Conservation (phyloP, 257 asterid genomes). For the Rhazya stricta region DNA sequence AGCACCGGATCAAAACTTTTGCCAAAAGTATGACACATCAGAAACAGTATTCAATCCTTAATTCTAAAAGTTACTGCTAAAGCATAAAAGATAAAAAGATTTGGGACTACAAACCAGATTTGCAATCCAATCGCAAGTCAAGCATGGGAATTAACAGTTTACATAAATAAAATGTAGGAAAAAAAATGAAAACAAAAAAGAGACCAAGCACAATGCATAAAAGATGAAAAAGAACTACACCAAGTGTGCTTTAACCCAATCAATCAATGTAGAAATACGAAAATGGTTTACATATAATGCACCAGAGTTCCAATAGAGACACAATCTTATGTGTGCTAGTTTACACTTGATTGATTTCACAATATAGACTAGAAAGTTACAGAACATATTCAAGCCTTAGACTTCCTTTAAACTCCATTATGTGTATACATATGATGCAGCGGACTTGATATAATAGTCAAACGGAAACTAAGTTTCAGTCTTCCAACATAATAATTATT, state of each 20-base stretch:
- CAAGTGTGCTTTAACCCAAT: background rate
- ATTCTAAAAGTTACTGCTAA: no score
- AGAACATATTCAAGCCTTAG: background rate
- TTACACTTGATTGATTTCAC: background rate
- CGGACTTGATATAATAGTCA: background rate
- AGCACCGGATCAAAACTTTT: no score
- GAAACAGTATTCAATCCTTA: background rate
- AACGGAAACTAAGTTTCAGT: background rate
- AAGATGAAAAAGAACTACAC: background rate
- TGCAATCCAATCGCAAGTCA: background rate
- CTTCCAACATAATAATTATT: background rate
- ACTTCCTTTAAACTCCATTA: background rate
- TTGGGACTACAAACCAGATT: background rate
- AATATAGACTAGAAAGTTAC: background rate
- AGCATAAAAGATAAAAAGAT: background rate
- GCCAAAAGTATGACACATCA: no score
- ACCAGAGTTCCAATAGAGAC: background rate
- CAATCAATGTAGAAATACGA: background rate
- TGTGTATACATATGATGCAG: background rate
- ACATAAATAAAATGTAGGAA: background rate
- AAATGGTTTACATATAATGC: background rate
- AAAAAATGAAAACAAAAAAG: background rate
- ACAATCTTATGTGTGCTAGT: background rate
- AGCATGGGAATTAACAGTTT: background rate
- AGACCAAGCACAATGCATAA: background rate